Evolutionary conservation across 768 basidiomycete genomes (phyloP).

Genomic region (Lentinula boryana): DNA sequence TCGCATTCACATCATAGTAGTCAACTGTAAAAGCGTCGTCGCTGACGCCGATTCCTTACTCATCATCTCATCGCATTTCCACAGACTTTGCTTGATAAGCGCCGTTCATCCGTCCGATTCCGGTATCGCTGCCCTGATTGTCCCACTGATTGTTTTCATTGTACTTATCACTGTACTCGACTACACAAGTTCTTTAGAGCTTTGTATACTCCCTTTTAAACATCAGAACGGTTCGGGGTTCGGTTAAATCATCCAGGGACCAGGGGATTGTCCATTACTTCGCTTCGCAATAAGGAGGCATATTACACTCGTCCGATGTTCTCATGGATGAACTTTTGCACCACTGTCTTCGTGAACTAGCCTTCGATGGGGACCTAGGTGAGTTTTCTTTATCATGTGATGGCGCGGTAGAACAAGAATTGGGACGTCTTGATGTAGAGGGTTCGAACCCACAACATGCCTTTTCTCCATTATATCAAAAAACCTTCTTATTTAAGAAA

Average conservation of each 20-base stretch:
- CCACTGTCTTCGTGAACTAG: conserved; percentile 78
- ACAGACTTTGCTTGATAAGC: neutral
- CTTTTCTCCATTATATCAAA: conserved; percentile 9
- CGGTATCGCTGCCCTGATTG: neutral
- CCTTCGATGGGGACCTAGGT: conserved; percentile 91
- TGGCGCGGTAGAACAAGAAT: conserved; percentile 7
- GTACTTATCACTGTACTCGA: neutral
- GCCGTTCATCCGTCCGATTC: neutral
- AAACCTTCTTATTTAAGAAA: conserved; percentile 1
- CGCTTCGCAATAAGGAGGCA: neutral
- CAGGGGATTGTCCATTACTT: neutral
- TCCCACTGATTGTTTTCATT: neutral
- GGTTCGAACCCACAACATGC: conserved; percentile 39
- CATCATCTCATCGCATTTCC: neutral
- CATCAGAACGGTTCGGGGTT: too few relatives aligned
- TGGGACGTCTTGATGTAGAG: conserved; percentile 11
- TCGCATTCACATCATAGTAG: neutral
- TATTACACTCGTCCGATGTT: neutral
- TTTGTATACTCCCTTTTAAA: too few relatives aligned
- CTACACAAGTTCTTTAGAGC: too few relatives aligned
- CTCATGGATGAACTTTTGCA: conserved; percentile 81
- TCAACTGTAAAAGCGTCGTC: neutral
- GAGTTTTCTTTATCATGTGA: conserved; percentile 34
- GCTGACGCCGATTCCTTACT: neutral
- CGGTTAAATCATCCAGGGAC: too few relatives aligned